Conservation (phyloP, 257 asterid genomes). For the Haberlea rhodopensis region DNA sequence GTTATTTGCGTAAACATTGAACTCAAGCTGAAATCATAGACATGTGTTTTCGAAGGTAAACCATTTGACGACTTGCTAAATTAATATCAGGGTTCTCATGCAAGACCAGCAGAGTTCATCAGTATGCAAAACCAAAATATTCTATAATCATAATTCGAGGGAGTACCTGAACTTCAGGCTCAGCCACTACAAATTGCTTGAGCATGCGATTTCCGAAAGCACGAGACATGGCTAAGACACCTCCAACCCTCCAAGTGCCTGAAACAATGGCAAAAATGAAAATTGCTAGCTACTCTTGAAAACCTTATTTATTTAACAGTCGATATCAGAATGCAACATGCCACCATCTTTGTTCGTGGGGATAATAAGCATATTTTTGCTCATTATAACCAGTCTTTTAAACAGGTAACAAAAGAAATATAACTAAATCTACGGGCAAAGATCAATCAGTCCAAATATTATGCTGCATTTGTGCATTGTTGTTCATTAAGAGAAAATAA, state of each 20-base stretch:
- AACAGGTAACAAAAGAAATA: neutral
- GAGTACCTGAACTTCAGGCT: conserved; percentile 97
- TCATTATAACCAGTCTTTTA: neutral
- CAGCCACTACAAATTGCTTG: conserved; percentile 93
- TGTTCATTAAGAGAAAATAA: conserved; percentile 7
- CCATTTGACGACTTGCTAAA: neutral
- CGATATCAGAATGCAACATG: conserved; percentile 11
- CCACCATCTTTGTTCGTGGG: neutral
- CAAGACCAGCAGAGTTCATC: conserved; percentile 6
- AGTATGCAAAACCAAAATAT: neutral
- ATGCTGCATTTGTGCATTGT: conserved; percentile 11
- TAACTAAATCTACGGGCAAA: neutral
- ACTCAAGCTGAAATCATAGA: too few species aligned
- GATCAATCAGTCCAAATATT: conserved; percentile 12
- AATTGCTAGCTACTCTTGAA: neutral
- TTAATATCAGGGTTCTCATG: neutral
- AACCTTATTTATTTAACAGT: neutral
- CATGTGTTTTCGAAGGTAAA: too few species aligned
- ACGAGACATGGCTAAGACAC: conserved; percentile 99
- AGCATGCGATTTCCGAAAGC: conserved; percentile 99
- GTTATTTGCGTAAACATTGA: too few species aligned
- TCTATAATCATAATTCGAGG: neutral
- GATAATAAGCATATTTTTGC: neutral
- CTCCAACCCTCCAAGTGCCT: conserved; percentile 99
- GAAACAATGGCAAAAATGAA: conserved; percentile 9